phyloP scores from a whole-genome alignment of 257 asterid genomes.

The Marsdenia floribunda region DNA sequence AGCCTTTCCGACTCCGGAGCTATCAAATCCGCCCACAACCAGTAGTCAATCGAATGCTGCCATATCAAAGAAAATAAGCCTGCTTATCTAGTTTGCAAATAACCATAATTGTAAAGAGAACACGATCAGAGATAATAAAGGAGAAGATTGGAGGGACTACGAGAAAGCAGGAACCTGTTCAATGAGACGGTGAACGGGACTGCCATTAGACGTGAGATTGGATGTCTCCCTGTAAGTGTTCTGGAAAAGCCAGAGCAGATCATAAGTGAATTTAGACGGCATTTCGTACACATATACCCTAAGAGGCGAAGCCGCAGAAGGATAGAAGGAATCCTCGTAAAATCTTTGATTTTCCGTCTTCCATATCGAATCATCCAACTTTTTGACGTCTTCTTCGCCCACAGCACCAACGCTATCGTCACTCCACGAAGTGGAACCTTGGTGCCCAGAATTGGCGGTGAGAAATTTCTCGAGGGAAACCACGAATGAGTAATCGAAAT shows the following conservation, averaged over 20 bases:
- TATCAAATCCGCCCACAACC: conserved; percentile 96
- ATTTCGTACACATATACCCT: conserved; percentile 79
- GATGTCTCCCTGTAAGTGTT: conserved; percentile 56
- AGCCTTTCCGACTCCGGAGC: conserved; percentile 73
- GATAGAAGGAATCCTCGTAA: conserved; percentile 29
- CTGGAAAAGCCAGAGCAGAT: conserved; percentile 72
- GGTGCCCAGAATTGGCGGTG: conserved; percentile 26
- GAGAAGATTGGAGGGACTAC: background rate
- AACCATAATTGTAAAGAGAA: background rate
- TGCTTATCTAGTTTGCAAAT: background rate
- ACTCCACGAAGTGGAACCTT: background rate
- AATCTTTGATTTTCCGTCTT: conserved; percentile 49
- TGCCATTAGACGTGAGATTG: conserved; percentile 90
- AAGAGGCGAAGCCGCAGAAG: conserved; percentile 34
- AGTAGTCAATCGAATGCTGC: conserved; percentile 95
- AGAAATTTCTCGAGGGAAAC: conserved; percentile 79
- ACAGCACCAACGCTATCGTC: conserved; percentile 44
- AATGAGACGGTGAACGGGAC: conserved; percentile 92
- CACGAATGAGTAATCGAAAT: conserved; percentile 70
- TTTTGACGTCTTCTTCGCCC: conserved; percentile 33
- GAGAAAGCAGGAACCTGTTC: conserved; percentile 47
- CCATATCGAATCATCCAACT: conserved; percentile 53
- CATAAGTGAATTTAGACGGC: conserved; percentile 91
- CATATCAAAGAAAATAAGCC: background rate
- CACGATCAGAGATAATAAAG: conserved; percentile 1